Evolutionary conservation across 106 monocot genomes (phyloP), one percentile per base, ranked within the genome.

Genomic region (Hemerocallis citrina): DNA sequence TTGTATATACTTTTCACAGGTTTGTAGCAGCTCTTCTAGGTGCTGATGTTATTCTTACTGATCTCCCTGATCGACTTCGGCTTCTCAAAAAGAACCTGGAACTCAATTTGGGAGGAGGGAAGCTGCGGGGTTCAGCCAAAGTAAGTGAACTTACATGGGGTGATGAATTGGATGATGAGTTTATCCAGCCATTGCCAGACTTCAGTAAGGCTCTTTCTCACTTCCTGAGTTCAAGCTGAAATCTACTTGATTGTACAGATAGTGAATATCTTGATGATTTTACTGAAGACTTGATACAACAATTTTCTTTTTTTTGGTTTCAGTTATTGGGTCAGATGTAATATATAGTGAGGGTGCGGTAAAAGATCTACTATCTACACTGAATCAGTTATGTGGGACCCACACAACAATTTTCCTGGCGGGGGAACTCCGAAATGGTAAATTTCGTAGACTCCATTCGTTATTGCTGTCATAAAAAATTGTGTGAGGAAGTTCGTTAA

Each of bases 91-190:
- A 88, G 73, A 98, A 98, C 42, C 70, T 98, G 15, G 67, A 82
- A 34, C 34, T 34, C 9, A 98, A 91, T 66, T 40, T 87, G 2
- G 65, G 24, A 13, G 79, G 55, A 52, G 67, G 71, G 23, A 43
- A 52, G 17, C 41, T 56, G 0, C 63, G 75, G 12, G 87, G 91
- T 3, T 84, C 78, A 2, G 87, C 84, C n/a, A 64, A 38, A 47
- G 96, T 92, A n/a, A 61, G 60, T 34, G 91, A 92, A 49, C 77
- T 98, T 38, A 80, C 79, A 29, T 98, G 96, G 96, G 96, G 84
- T 8, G 96, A 92, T 61, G 84, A 88, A 34, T 49, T 74, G 9
- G 77, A 84, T 38, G 16, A 65, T 2, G 87, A 82, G 7, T 55
- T 96, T 5, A 37, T 70, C 2, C 46, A 84, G 2, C 77, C 75